These are phyloP conservation scores for Hyphodiscus hymeniophilus DNA, from an alignment of 495 filamentous ascomycete species.

Conservation along the genomic window DNA sequence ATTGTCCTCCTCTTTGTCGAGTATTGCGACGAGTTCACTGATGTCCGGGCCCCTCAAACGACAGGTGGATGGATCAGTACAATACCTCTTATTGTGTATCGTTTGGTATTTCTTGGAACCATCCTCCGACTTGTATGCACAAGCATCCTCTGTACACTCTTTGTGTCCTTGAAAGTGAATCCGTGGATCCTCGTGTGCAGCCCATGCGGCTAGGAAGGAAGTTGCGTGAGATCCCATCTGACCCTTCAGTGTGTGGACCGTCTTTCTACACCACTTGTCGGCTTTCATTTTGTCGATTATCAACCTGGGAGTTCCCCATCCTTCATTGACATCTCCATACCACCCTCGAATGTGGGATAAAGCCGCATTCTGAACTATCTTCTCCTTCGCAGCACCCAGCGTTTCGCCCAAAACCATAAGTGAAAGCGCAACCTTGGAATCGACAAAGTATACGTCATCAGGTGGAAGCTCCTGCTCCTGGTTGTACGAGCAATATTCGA, in stretches of 20 bases:
- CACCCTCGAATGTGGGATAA: not conserved
- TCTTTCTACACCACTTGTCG: not conserved
- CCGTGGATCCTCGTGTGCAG: not conserved
- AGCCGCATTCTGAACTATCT: not conserved
- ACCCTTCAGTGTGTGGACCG: not conserved
- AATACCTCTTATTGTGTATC: too few species aligned
- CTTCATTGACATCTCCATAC: slow-evolving; percentile 1
- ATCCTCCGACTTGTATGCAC: too few species aligned
- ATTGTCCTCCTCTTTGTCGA: not conserved
- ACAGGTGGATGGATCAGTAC: too few species aligned
- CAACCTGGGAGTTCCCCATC: not conserved
- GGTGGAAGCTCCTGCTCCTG: not conserved
- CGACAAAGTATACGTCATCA: not conserved
- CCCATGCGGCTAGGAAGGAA: too few species aligned
- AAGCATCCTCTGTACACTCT: too few species aligned
- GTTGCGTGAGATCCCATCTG: slow-evolving; percentile 1
- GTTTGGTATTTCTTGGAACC: too few species aligned
- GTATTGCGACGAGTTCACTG: too few species aligned
- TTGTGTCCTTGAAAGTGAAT: not conserved
- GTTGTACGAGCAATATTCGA: not conserved
- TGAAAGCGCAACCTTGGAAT: not conserved
- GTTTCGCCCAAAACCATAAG: slow-evolving; percentile 7
- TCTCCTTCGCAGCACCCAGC: not conserved
- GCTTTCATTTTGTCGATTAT: not conserved
- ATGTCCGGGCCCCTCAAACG: too few species aligned